Evolutionary conservation across 2,329 filamentous ascomycete species (phyloP), one percentile per base, ranked within the genome.

Genomic region (Epicoccum sorghinum): DNA sequence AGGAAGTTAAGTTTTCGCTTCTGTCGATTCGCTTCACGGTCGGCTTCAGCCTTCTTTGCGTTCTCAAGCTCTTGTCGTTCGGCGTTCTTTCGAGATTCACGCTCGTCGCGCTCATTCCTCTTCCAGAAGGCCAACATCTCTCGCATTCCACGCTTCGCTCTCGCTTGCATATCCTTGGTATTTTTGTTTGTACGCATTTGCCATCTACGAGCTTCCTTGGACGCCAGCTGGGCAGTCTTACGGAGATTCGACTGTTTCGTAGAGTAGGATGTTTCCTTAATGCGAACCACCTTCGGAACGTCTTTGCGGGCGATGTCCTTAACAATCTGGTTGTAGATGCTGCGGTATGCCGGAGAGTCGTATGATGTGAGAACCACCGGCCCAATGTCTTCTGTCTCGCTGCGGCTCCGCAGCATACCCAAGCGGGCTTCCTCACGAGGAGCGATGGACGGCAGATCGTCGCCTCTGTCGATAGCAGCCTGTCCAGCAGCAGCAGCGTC

Each of bases 61-160:
- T 95, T 96, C 74, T 99, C 95, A 42, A 99, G 85, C 78, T 98
- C 95, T 74, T 96, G 92, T 74, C 89, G 91, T 80, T 99, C 95
- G 4, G 95, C 95, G 47, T 93, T 88, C 79, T 96, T 96, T 64
- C 95, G 88, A 61, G 96, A 82, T 74, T 99, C 95, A 57, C 95
- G 90, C 74, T 99, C 95, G 73, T 99, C 95, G 47, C 93, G 89
- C 76, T 99, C 95, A 74, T 99, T 99, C 52, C 93, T 89, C 78
- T 98, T 98, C 95, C 95, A 99, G 83, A 98, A 99, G 53, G 90
- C 87, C 85, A 97, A 95, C 95, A 99, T 99, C 78, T 99, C 95
- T 72, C 95, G 87, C 95, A 99, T 99, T 55, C 93, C 93, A 64
- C 95, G 89, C 82, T 99, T 99, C 54, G 95, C 95, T 42, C 95